Evolutionary conservation across 306 rosid species (phyloP).

Genomic region (Cicer judaicum): DNA sequence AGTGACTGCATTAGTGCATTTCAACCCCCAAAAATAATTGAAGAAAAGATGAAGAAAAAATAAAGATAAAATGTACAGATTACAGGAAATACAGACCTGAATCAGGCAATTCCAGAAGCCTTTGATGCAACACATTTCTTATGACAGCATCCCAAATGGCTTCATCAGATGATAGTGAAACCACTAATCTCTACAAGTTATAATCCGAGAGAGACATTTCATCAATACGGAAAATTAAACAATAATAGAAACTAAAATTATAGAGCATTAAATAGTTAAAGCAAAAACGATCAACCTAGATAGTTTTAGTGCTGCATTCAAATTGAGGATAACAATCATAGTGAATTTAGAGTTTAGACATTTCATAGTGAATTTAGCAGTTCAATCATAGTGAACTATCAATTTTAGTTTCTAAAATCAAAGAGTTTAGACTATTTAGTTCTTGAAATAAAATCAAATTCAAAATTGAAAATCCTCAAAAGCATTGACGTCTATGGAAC

Average conservation of each 20-base stretch:
- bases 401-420: too few species aligned
- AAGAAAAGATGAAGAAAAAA: too few species aligned
- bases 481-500: too few species aligned
- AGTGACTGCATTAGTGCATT: too few species aligned
- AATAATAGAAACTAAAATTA: not conserved
- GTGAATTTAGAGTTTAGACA: too few species aligned
- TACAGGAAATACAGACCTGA: slow-evolving; percentile 51
- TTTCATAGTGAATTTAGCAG: too few species aligned
- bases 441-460: too few species aligned
- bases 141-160: slow-evolving; percentile 70
- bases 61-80: too few species aligned
- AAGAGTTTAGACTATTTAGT: too few species aligned
- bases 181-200: slow-evolving; percentile 66
- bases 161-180: slow-evolving; percentile 69
- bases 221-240: not conserved
- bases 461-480: too few species aligned
- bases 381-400: too few species aligned
- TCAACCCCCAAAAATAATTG: too few species aligned
- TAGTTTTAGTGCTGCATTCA: not conserved
- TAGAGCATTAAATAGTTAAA: not conserved
- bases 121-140: slow-evolving; percentile 56
- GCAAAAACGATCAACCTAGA: not conserved
- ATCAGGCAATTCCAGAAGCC: slow-evolving; percentile 48
- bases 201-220: slow-evolving; percentile 19
- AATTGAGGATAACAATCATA: not conserved